Conservation (phyloP, 176 grass and related monocot species). For the Musa troglodytarum region DNA sequence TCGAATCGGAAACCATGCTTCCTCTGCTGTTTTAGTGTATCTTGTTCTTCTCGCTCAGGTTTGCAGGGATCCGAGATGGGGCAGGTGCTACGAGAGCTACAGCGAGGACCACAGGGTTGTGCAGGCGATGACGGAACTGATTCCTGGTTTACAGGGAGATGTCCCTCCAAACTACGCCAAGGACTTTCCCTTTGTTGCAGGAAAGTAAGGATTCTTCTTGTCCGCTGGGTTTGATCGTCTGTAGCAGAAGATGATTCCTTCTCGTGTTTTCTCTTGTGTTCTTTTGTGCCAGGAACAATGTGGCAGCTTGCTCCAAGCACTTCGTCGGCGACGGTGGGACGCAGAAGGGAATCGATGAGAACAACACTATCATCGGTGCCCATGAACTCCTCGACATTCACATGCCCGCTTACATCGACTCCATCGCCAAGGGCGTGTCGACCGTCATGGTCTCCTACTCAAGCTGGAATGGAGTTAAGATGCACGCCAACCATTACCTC, state of each 20-base stretch:
- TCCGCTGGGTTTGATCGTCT: too few relatives aligned
- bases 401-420: constrained; percentile 24
- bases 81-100: constrained; percentile 27
- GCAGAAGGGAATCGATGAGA: constrained; percentile 20
- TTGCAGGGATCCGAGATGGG: constrained; percentile 39
- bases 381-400: constrained; percentile 12
- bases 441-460: constrained; percentile 33
- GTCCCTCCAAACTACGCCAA: constrained; percentile 18
- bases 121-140: constrained; percentile 22
- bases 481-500: constrained; percentile 20
- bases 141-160: constrained; percentile 15
- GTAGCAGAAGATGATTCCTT: too few relatives aligned
- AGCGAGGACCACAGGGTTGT: constrained; percentile 25
- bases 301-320: constrained; percentile 20
- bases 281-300: constrained; percentile 1
- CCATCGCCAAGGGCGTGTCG: constrained; percentile 18
- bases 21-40: not conserved
- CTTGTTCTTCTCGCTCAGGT: constrained; percentile 14
- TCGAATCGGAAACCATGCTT: not conserved
- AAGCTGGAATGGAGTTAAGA: constrained; percentile 27
- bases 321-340: constrained; percentile 22
- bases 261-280: too few relatives aligned
- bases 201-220: constrained; percentile 8
- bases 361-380: constrained; percentile 10
- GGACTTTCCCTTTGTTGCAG: constrained; percentile 32